Evolutionary conservation across 2,329 filamentous ascomycete species (phyloP).

Genomic region (Colletotrichum somersetense): DNA sequence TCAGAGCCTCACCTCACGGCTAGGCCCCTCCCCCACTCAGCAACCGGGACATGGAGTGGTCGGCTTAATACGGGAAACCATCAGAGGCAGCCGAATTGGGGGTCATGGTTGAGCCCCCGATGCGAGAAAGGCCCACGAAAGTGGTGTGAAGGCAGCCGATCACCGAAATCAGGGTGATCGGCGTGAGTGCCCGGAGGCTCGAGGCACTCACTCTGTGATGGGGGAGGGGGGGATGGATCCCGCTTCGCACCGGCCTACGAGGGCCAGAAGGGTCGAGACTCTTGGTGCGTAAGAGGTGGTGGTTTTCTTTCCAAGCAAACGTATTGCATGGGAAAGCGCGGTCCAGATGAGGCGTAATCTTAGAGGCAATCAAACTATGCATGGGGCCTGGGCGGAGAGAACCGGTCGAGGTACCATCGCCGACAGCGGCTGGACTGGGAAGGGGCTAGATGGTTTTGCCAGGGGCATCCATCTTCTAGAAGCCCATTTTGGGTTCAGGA

Average conservation of each 20-base stretch:
- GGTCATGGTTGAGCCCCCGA: slow-evolving; percentile 5
- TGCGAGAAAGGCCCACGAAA: neutral
- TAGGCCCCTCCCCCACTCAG: slow-evolving; percentile 15
- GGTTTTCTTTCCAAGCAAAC: slow-evolving; percentile 2
- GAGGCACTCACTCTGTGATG: slow-evolving; percentile 13
- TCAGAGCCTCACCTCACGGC: slow-evolving; percentile 32
- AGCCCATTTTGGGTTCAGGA: neutral
- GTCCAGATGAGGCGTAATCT: slow-evolving; percentile 38
- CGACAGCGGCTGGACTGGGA: neutral
- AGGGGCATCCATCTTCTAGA: slow-evolving; percentile 12
- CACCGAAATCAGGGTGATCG: slow-evolving; percentile 18
- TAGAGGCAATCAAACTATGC: slow-evolving; percentile 37
- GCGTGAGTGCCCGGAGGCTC: neutral
- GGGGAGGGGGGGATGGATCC: slow-evolving; percentile 26
- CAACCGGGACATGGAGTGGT: slow-evolving; percentile 9
- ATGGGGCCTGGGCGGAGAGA: slow-evolving; percentile 34
- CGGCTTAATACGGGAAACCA: neutral
- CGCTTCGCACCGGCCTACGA: slow-evolving; percentile 1
- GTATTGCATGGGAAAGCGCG: slow-evolving; percentile 16
- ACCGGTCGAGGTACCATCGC: slow-evolving; percentile 3
- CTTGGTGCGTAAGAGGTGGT: slow-evolving; percentile 18
- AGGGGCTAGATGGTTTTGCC: neutral
- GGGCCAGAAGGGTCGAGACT: slow-evolving; percentile 38
- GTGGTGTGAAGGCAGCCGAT: neutral
- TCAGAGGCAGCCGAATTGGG: slow-evolving; percentile 5